Conservation (phyloP, 164 flowering plant species). For the Akebia trifoliata region DNA sequence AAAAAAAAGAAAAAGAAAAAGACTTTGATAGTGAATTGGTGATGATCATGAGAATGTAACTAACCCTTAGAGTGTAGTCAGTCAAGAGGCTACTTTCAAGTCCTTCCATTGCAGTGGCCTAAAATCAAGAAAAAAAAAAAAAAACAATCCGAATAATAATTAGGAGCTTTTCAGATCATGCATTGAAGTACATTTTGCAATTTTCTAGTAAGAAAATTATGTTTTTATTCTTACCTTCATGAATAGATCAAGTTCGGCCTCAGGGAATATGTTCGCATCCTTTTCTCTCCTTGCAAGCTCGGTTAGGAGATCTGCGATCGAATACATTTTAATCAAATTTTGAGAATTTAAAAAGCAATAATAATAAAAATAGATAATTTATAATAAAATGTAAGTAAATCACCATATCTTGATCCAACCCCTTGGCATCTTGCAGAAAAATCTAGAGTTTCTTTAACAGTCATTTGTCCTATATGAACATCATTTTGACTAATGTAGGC, state of each 20-base stretch:
- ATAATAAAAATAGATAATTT: background rate
- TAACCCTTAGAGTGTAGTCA: slow-evolving; percentile 73
- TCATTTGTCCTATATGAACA: slow-evolving; percentile 78
- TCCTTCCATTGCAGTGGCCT: slow-evolving; percentile 78
- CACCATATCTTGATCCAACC: slow-evolving; percentile 80
- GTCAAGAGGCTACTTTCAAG: slow-evolving; percentile 69
- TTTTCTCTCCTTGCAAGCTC: slow-evolving; percentile 90
- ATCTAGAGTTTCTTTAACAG: slow-evolving; percentile 90
- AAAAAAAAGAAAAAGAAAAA: too few relatives aligned
- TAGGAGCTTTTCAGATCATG: background rate
- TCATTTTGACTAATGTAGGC: slow-evolving; percentile 91
- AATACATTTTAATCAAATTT: background rate
- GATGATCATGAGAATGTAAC: slow-evolving; percentile 11
- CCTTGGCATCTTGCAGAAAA: slow-evolving; percentile 93
- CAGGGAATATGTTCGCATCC: slow-evolving; percentile 69
- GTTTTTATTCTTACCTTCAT: slow-evolving; percentile 62
- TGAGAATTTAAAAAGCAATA: background rate
- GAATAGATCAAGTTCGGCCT: slow-evolving; percentile 84
- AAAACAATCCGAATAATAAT: background rate
- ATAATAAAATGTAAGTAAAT: background rate
- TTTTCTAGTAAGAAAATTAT: background rate
- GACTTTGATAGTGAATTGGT: too few relatives aligned
- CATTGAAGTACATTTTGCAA: too few relatives aligned
- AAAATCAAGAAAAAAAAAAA: slow-evolving; percentile 7
- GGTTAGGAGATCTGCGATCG: slow-evolving; percentile 47